Evolutionary conservation across 164 flowering plant genomes (phyloP), one percentile per base, ranked within the genome.

Genomic region (Berberis thunbergii): DNA sequence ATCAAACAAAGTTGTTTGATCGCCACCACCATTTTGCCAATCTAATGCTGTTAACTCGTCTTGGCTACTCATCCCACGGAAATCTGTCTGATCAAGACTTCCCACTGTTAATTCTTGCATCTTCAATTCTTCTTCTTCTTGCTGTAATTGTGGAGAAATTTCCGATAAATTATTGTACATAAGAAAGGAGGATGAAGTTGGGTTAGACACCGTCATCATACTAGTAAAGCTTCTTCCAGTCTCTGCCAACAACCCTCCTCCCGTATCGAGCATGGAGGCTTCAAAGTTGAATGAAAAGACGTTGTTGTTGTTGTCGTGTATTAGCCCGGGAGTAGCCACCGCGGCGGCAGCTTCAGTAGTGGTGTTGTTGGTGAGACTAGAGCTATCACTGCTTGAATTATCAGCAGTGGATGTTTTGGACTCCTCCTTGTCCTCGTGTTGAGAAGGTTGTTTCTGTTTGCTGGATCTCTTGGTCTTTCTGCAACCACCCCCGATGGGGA

Each of bases 401-500:
- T 85, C 77, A 50, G 64, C n/a, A 46, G 44, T 54, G 12, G 45
- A 7, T 1, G 68, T 43, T 43, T 59, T 67, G 10, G 53, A 50
- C 26, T 48, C 66, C 39, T 61, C 45, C 10, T 69, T 57, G 10
- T 61, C 45, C 10, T 69, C 57, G 10, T 11, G 38, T 2, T 62
- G 57, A 12, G 70, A 7, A 1, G 66, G 57, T 44, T 54, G 42
- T 57, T 73, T 70, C 41, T 68, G 68, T 48, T 67, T 72, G 26
- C 26, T 52, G 11, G 76, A 64, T 11, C 71, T 65, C 54, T 74
- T 74, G 49, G 86, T 68, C 60, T 88, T 88, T 48, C 96, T 79
- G 69, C 86, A 84, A 45, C 96, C 96, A 0, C 95, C 95, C 46
- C 95, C 95, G 58, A 85, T 85, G 7, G 95, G 90, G 53, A 87